Conservation (phyloP, 257 asterid species). For the Solanum clarkiae region DNA sequence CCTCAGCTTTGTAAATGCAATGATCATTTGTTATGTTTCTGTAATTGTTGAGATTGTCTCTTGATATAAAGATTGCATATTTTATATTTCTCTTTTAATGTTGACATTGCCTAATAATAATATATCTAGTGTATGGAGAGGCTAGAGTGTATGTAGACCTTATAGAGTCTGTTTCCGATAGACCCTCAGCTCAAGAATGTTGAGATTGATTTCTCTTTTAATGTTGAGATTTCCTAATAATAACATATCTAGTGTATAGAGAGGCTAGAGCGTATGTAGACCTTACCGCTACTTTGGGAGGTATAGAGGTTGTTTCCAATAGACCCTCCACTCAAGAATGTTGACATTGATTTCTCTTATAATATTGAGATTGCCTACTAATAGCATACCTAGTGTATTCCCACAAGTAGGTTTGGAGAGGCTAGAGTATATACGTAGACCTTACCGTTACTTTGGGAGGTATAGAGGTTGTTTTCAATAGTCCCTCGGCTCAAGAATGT, state of each 20-base stretch:
- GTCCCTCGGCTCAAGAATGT: background rate
- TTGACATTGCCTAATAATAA: background rate
- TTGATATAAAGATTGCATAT: background rate
- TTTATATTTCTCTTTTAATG: background rate
- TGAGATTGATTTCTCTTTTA: background rate
- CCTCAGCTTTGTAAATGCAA: background rate
- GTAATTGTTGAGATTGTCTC: background rate
- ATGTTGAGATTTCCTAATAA: background rate
- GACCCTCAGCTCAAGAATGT: background rate
- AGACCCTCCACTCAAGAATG: background rate
- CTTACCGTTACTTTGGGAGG: background rate
- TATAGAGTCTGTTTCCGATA: background rate
- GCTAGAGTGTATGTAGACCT: background rate
- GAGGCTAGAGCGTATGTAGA: background rate
- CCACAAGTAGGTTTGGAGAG: background rate
- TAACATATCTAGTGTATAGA: background rate
- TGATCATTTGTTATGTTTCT: background rate
- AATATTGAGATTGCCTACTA: background rate
- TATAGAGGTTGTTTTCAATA: background rate
- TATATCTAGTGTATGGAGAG: background rate
- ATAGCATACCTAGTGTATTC: background rate
- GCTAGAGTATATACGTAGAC: background rate
- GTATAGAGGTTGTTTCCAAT: background rate
- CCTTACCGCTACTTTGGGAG: background rate
- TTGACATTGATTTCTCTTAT: background rate